A percentile compares a stretch with the other conserved stretches of the same genome.
These are phyloP conservation scores for Polyplosphaeria fusca DNA, from an alignment of 495 filamentous ascomycete genomes.

Conservation along the genomic window DNA sequence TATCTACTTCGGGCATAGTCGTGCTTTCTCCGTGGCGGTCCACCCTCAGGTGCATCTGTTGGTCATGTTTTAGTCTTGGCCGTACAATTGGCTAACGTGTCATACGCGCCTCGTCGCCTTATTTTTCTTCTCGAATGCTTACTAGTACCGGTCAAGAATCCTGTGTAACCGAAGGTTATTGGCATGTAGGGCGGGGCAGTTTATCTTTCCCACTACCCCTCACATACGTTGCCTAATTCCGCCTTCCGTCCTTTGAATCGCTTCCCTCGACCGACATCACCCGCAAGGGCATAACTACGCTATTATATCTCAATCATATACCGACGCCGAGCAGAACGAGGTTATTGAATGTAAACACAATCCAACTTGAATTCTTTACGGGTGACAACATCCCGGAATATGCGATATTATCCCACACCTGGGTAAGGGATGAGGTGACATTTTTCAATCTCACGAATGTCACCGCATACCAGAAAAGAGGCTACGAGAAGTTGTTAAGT, in stretches of 20 bases:
- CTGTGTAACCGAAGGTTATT: no score
- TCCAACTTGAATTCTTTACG: slow-evolving; percentile 2
- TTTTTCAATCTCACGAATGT: neutral
- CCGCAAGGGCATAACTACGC: no score
- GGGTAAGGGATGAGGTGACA: neutral
- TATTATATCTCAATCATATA: no score
- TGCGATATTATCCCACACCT: slow-evolving; percentile 3
- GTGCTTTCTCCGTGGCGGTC: neutral
- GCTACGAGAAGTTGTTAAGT: neutral
- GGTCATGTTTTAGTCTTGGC: neutral
- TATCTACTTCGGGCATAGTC: neutral
- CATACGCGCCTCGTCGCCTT: neutral
- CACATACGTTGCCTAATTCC: no score
- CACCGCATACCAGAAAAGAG: neutral
- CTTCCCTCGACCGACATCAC: no score
- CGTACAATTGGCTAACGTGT: neutral
- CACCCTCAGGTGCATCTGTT: neutral
- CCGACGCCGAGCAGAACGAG: no score
- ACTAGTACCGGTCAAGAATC: no score
- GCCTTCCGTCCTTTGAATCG: no score
- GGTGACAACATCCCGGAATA: neutral
- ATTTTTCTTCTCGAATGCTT: no score
- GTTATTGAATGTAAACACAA: slow-evolving; percentile 2
- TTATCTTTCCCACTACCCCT: no score
- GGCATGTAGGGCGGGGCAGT: no score